Percentiles rank a stretch among this genome's conserved stretches.
These are phyloP conservation scores for Arbutus unedo DNA, from an alignment of 148 eudicot genomes.

Conservation along the genomic window DNA sequence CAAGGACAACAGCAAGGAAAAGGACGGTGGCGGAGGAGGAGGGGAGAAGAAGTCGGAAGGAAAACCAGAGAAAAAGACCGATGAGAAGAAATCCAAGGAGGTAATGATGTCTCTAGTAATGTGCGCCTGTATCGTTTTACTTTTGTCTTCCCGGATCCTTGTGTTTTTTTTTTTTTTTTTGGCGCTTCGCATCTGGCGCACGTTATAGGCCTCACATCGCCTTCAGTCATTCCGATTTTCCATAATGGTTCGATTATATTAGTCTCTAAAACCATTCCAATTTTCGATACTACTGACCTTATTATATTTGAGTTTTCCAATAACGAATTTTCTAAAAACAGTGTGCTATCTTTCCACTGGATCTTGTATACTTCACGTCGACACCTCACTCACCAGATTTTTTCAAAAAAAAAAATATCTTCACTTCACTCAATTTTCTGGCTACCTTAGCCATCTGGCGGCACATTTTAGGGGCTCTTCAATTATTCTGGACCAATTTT, in stretches of 20 bases:
- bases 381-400: background rate
- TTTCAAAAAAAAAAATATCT: background rate
- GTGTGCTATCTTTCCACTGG: background rate
- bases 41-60: background rate
- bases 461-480: slow-evolving; percentile 1
- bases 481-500: no score
- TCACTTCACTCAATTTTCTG: background rate
- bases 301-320: background rate
- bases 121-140: background rate
- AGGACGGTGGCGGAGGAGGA: slow-evolving; percentile 14
- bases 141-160: background rate
- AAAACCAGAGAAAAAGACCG: slow-evolving; percentile 13
- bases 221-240: background rate
- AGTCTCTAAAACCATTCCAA: background rate
- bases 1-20: background rate
- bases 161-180: background rate
- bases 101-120: slow-evolving; percentile 19
- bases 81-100: slow-evolving; percentile 49
- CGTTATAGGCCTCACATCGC: background rate
- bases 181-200: slow-evolving; percentile 9
- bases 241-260: background rate
- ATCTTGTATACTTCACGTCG: background rate
- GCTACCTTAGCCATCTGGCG: background rate
- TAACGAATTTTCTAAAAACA: background rate
- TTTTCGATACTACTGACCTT: background rate